These are phyloP conservation scores for Hypomontagnella monticulosa DNA, from an alignment of 495 filamentous ascomycete species.

Conservation along the genomic window DNA sequence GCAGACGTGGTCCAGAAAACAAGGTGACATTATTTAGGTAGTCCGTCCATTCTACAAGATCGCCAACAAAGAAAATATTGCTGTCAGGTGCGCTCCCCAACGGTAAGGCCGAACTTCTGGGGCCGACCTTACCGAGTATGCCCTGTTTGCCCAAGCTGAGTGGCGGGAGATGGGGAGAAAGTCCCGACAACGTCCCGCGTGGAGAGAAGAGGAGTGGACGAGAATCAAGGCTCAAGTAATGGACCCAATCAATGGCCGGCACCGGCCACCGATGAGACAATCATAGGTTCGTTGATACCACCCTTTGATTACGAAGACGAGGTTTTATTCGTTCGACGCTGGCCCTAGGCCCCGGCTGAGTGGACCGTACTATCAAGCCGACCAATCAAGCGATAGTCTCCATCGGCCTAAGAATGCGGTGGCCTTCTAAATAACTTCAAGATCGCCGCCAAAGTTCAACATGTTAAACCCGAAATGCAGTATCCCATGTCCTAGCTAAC, in stretches of 20 bases:
- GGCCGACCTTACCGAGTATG: constrained; percentile 27
- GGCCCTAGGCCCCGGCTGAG: not conserved
- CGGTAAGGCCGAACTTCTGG: constrained; percentile 30
- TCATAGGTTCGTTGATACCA: constrained; percentile 14
- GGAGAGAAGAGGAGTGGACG: not conserved
- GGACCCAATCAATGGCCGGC: constrained; percentile 24
- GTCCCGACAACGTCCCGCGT: constrained; percentile 5
- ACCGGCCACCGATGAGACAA: constrained; percentile 18
- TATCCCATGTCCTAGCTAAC: not conserved
- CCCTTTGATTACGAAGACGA: constrained; percentile 5
- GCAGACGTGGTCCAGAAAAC: not conserved
- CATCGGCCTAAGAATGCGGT: no score
- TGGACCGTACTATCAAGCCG: constrained; percentile 1
- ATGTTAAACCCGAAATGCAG: no score
- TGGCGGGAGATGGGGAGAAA: constrained; percentile 12
- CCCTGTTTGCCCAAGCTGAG: constrained; percentile 1
- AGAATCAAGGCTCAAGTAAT: not conserved
- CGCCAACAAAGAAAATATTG: constrained; percentile 26
- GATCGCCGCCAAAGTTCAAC: no score
- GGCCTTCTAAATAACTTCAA: no score
- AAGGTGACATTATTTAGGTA: not conserved
- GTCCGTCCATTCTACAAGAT: constrained; percentile 9
- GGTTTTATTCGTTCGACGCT: constrained; percentile 10
- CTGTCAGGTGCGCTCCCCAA: constrained; percentile 23
- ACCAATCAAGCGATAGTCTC: not conserved